Evolutionary conservation across 164 flowering plant genomes (phyloP), one percentile per base, ranked within the genome.

Genomic region (Dillenia turbinata): DNA sequence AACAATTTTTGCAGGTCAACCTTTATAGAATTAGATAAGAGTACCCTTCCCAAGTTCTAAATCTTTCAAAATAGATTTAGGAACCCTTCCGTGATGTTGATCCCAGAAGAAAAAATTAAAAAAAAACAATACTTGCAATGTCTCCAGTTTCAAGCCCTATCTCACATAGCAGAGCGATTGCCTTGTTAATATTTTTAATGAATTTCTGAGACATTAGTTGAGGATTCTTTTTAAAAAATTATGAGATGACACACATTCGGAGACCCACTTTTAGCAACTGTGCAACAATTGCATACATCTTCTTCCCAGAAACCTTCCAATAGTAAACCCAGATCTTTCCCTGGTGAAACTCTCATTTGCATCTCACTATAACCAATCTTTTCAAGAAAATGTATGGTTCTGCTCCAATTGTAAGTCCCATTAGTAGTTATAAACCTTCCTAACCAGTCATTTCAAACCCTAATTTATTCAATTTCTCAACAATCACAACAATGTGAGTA

Each of bases 281-380:
- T 12, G 81, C 75, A 69, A 78, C 71, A 59, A 83, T 49, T 13
- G 73, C 60, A 71, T 75, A 80, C 6, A 83, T 55, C 49, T 67
- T 72, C 62, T 79, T 82, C 64, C 90, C 88, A 12, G 85, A 82
- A 53, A n/a, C 77, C 83, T 60, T 82, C 83, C 33, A 85, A 73
- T 54, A 88, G 65, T 40, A 85, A 59, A 24, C 61, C 63, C 33
- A 85, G 82, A 69, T 78, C 69, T 9, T 12, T 55, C 24, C 61
- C 66, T 12, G 84, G 62, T 60, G 85, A 62, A 17, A 17, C 44
- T 19, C 68, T 53, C 66, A 82, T 68, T 53, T 76, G 69, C 56
- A 61, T 71, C 64, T 66, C 60, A n/a, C 49, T 67, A 60, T 62
- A 84, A 22, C 90, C 90, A 47, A 82, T 70, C 67, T 71, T 68